Percentiles rank a stretch among this genome's conserved stretches.
These are phyloP conservation scores for Haberlea rhodopensis DNA, from an alignment of 257 asterid genomes.

Conservation along the genomic window DNA sequence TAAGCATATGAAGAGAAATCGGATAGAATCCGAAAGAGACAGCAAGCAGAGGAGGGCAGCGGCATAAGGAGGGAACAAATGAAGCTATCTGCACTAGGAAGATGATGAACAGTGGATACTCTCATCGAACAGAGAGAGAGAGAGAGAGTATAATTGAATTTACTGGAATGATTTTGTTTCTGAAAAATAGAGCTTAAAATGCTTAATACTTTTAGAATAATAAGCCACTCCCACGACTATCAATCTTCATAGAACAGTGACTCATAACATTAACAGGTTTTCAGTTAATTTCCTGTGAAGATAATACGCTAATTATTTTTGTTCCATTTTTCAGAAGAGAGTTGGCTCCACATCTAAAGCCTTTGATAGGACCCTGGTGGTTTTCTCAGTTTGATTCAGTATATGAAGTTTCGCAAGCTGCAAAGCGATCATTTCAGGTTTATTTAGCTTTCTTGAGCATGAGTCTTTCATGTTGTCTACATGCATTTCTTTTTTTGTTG, in stretches of 20 bases:
- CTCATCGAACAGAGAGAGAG: no score
- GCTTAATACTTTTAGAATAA: no score
- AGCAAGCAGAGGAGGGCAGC: no score
- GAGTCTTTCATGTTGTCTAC: constrained; percentile 3
- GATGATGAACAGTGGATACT: no score
- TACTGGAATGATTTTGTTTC: no score
- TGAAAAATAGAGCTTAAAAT: no score
- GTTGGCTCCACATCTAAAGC: constrained; percentile 87
- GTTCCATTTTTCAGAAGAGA: constrained; percentile 68
- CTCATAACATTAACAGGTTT: neutral
- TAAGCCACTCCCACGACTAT: neutral
- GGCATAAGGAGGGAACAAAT: no score
- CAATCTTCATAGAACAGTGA: neutral
- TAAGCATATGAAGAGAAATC: no score
- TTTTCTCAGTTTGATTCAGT: constrained; percentile 92
- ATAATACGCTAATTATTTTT: constrained; percentile 19
- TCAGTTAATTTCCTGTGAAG: constrained; percentile 15
- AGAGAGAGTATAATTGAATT: no score
- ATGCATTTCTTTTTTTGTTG: constrained; percentile 8
- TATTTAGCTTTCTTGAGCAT: constrained; percentile 26
- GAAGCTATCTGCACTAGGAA: no score
- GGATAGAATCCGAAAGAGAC: no score
- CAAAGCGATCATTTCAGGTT: constrained; percentile 95
- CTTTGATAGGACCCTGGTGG: constrained; percentile 99
- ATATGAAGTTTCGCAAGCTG: constrained; percentile 91